Evolutionary conservation across 768 basidiomycete species (phyloP), one percentile per base, ranked within the genome.

Genomic region (Tulasnella sp.): DNA sequence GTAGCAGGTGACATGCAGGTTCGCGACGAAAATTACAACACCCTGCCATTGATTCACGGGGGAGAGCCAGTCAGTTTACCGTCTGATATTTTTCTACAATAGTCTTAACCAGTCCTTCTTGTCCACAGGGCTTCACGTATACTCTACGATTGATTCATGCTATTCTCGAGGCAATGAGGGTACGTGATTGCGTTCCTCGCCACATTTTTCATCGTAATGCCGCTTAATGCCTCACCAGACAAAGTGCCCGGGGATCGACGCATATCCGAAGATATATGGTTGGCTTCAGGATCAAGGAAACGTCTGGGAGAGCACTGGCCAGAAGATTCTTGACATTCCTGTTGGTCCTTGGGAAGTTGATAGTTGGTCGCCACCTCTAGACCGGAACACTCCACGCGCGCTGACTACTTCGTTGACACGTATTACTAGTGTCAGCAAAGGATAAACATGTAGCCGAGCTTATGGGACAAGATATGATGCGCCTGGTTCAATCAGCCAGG

Each of bases 271-370:
- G 61, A 32, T 67, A 15, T 67, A 67, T 16, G 18, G 61, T 16
- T 67, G 61, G 61, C 61, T 67, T 13, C 4, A 67, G 29, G 61
- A 67, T 29, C 61, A 67, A 67, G 61, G 29, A 51, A 61, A 23
- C 35, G 32, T 32, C 55, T 76, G 75, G 75, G 55, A 40, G 35
- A 35, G 35, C 35, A 5, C 29, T 5, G 77, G 77, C 37, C 18
- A 77, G 37, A 73, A 77, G 32, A n/a, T 32, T 29, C 5, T 77
- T 26, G 72, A 71, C 40, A 71, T 77, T 9, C 69, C 70, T 29
- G n/a, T 77, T 29, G 77, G 77, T 29, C 67, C 77, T 32, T 77
- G 77, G 77, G 77, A 77, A 26, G 70, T 51, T 10, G 71, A 48
- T 0, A 40, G 77, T 77, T 5, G 37, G 75, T 39, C 26, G 37